Evolutionary conservation across 2,329 filamentous ascomycete species (phyloP), one percentile per base, ranked within the genome.

Genomic region (Xylaria sp.): DNA sequence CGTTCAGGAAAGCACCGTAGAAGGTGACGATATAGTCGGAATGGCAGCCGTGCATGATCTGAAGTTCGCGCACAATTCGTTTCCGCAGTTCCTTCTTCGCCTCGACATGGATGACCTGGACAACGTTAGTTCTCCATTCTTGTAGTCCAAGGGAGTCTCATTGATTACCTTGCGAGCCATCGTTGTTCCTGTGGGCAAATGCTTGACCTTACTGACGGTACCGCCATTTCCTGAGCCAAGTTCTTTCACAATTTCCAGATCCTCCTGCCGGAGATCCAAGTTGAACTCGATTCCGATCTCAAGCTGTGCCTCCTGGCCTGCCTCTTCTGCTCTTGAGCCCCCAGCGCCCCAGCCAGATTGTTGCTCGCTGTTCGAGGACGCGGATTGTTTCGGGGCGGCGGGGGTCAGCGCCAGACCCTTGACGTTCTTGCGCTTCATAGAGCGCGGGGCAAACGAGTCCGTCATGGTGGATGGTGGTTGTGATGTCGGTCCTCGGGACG

Each of bases 281-380:
- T 93, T 92, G 79, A 97, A 97, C 76, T 99, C 94, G 59, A 97
- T 91, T 18, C 94, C 94, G 69, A 99, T 97, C 76, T 99, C 93
- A 43, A 99, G 80, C 59, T 87, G 84, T 48, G 80, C 82, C 59
- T 82, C 80, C 60, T 82, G 79, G 50, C 76, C 77, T 50, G 74
- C 77, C 57, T 81, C 78, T 69, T 90, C 88, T 4, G 67, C 66
- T 49, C 64, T 63, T 5, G 69, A 71, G 20, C 68, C 69, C 39
- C 68, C 69, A 49, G 62, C 62, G 19, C 69, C 68, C 69, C 68
- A 71, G 60, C 81, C 83, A 51, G 81, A 77, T 61, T 81, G 84
- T 62, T 81, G 79, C 50, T 85, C 80, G 49, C 73, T 75, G 67
- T 83, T 90, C 42, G 90, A 88, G 24, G 90, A 87, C 49, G 87